These are phyloP conservation scores for Picea sitchensis DNA, from an alignment of 75 land plant species.

Conservation along the genomic window DNA sequence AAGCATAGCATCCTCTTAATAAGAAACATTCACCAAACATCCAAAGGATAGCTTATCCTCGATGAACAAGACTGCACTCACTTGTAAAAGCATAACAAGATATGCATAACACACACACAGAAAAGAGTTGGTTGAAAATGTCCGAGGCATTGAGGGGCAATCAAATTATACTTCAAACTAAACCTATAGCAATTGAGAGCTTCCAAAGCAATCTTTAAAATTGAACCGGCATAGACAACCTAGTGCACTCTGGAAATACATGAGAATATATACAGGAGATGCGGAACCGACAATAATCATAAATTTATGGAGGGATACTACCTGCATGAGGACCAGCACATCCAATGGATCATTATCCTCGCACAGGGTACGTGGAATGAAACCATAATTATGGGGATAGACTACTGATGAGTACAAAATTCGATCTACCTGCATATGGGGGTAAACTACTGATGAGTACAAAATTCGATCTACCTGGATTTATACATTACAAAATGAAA, in stretches of 20 bases:
- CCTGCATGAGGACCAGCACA: constrained; percentile 95
- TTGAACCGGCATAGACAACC: not conserved
- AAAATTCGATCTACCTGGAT: constrained; percentile 84
- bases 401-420: constrained; percentile 96
- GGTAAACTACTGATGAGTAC: constrained; percentile 96
- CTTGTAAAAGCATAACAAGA: not conserved
- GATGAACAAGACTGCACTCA: not conserved
- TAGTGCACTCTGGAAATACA: not conserved
- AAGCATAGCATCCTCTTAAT: not conserved
- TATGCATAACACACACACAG: not conserved
- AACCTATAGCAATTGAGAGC: not conserved
- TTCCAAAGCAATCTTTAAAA: not conserved
- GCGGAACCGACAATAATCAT: not conserved
- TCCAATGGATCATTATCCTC: constrained; percentile 96
- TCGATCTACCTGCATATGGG: constrained; percentile 92
- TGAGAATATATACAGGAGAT: not conserved
- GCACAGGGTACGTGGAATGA: constrained; percentile 92
- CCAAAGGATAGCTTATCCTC: not conserved
- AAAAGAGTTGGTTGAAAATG: not conserved
- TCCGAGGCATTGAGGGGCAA: not conserved
- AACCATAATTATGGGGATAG: constrained; percentile 97
- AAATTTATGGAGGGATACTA: constrained; percentile 7
- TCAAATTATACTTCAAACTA: not conserved
- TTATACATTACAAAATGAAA: not conserved
- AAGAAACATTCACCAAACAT: not conserved